Percentiles rank a stretch among this genome's conserved stretches.
Conservation (phyloP, 345 rosid genomes). For the Turnera subulata region DNA sequence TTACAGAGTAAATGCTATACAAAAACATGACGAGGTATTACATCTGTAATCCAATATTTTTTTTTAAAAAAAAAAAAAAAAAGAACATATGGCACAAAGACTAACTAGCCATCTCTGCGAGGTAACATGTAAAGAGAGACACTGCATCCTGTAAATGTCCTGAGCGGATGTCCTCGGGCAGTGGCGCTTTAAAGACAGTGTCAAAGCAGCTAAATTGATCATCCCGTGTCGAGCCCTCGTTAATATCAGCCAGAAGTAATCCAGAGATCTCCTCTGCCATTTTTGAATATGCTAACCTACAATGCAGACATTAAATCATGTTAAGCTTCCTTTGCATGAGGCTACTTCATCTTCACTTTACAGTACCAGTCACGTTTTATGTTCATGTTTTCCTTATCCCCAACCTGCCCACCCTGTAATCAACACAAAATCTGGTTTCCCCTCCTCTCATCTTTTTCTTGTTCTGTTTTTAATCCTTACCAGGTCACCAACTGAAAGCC, state of each 20-base stretch:
- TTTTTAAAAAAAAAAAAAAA: no score
- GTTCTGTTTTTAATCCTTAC: no score
- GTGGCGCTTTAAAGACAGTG: conserved; percentile 60
- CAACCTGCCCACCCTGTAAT: no score
- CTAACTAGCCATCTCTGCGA: conserved; percentile 52
- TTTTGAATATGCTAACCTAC: conserved; percentile 76
- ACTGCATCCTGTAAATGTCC: conserved; percentile 89
- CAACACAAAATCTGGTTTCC: no score
- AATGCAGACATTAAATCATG: conserved; percentile 1
- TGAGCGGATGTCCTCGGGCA: conserved; percentile 67
- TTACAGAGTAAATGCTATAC: not conserved
- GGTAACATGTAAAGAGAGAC: conserved; percentile 64
- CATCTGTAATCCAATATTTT: not conserved
- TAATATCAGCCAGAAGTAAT: conserved; percentile 48
- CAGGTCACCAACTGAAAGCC: no score
- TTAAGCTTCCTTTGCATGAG: no score
- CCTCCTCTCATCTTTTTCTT: no score
- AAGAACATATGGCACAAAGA: not conserved
- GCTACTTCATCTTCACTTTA: no score
- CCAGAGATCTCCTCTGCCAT: conserved; percentile 78
- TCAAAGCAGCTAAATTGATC: conserved; percentile 64
- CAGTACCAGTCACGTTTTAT: no score
- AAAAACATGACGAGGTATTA: not conserved
- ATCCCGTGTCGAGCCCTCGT: conserved; percentile 46
- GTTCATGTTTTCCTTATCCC: no score